Evolutionary conservation across 345 rosid species (phyloP), one percentile per base, ranked within the genome.

Genomic region (Rhizophora apiculata): DNA sequence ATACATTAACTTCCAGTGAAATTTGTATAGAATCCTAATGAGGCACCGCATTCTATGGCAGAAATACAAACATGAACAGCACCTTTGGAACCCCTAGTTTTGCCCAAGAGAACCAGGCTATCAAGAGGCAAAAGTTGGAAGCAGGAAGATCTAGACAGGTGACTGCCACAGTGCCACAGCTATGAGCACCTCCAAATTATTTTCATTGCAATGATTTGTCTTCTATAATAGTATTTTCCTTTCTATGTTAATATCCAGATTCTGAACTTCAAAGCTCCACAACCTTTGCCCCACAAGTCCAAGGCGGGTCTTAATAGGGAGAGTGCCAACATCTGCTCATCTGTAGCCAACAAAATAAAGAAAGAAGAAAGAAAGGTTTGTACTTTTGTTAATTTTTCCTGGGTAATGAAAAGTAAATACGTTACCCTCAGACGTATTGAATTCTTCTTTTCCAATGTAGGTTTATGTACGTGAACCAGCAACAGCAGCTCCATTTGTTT

Each of bases 81-180:
- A 29, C 69, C 26, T 64, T 81, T 56, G 84, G 82, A 48, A 83
- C 90, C 63, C 78, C 86, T 68, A 80, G 54, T 76, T 78, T 92
- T 67, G 87, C 79, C 74, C 96, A 86, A 72, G 98, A 96, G 75
- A 90, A 89, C 74, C 99, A 90, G 83, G 97, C 99, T 21, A 83
- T 96, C 67, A 96, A 96, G 79, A 82, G 91, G 73, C 99, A 96
- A 86, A 92, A 90, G 89, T 87, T 96, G 67, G 99, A 92, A 0
- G 98, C 84, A 63, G 99, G 99, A 68, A 84, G 67, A 68, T 82
- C 97, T 32, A 90, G 94, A 89, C 96, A 86, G 95, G 99, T 57
- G 32, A 10, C 32, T 37, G 13, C 60, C 27, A 54, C 27, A 8
- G 24, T 43, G 60, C 19, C 58, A 1, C 6, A 59, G n/a, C 4